phyloP scores from a whole-genome alignment of 2,329 filamentous ascomycete genomes.

The Sodiomyces alkalinus region DNA sequence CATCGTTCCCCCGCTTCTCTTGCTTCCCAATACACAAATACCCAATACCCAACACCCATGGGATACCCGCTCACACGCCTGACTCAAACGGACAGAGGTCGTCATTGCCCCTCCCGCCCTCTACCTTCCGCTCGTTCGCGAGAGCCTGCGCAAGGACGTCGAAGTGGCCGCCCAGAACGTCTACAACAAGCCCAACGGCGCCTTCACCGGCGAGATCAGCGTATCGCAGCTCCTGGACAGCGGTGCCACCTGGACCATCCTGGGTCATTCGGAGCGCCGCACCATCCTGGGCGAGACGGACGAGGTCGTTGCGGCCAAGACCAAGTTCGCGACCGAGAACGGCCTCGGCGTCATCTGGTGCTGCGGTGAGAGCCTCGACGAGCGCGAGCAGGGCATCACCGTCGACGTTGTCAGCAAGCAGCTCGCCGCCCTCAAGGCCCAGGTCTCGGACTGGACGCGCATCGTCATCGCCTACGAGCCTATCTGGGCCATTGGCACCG shows the following conservation, averaged over 20 bases:
- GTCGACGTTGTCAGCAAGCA: slow-evolving; percentile 75
- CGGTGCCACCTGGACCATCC: slow-evolving; percentile 76
- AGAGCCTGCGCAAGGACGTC: slow-evolving; percentile 59
- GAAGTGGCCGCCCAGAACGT: slow-evolving; percentile 93
- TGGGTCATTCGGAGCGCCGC: slow-evolving; percentile 91
- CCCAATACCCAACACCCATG: not conserved
- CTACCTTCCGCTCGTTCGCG: slow-evolving; percentile 78
- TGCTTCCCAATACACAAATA: slow-evolving; percentile 4
- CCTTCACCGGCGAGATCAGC: slow-evolving; percentile 93
- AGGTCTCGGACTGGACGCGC: slow-evolving; percentile 78
- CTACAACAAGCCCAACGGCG: slow-evolving; percentile 91
- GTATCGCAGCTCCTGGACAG: slow-evolving; percentile 81
- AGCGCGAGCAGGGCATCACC: slow-evolving; percentile 75
- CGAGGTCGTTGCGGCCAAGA: slow-evolving; percentile 79
- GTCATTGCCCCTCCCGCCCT: slow-evolving; percentile 83
- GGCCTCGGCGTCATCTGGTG: slow-evolving; percentile 88
- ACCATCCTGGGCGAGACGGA: slow-evolving; percentile 80
- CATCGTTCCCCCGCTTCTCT: not conserved
- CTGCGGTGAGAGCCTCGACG: slow-evolving; percentile 89
- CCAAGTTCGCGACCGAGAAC: slow-evolving; percentile 78
- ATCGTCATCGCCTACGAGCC: slow-evolving; percentile 97
- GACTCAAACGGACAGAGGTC: slow-evolving; percentile 72
- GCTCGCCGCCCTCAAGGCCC: slow-evolving; percentile 64
- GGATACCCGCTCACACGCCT: too few relatives aligned
- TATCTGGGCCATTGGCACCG: slow-evolving; percentile 92